Percentiles rank a stretch among this genome's conserved stretches.
Conservation (phyloP, 805 yeast genomes). For the Lachancea sp. region DNA sequence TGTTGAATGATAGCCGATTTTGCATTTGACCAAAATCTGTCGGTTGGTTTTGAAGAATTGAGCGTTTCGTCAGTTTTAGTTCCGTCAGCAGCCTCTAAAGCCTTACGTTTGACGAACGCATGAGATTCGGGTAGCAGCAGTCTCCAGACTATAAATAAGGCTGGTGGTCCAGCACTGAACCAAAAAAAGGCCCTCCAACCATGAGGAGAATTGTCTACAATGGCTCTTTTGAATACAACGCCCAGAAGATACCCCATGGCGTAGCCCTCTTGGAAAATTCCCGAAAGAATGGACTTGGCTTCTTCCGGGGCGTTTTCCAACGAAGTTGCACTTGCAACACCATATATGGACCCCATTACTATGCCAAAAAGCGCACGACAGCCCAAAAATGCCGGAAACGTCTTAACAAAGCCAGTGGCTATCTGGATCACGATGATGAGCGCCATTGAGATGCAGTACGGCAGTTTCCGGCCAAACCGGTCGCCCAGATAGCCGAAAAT, state of each 20-base stretch:
- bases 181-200: constrained; percentile 63
- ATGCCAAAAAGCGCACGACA: constrained; percentile 61
- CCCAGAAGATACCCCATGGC: constrained; percentile 63
- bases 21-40: constrained; percentile 32
- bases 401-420: constrained; percentile 60
- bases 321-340: constrained; percentile 59
- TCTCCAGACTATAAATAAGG: constrained; percentile 39
- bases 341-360: constrained; percentile 67
- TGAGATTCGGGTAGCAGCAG: constrained; percentile 45
- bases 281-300: constrained; percentile 57
- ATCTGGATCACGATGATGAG: constrained; percentile 52
- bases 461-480: constrained; percentile 60
- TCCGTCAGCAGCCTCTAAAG: constrained; percentile 21
- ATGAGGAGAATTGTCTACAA: constrained; percentile 45
- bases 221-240: constrained; percentile 58
- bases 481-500: constrained; percentile 59
- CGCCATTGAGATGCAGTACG: constrained; percentile 47
- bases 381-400: constrained; percentile 51
- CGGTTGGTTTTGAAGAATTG: constrained; percentile 24
- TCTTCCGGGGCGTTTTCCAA: constrained; percentile 55
- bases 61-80: constrained; percentile 20
- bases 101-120: constrained; percentile 39
- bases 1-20: constrained; percentile 37
- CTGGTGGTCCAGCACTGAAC: constrained; percentile 59
- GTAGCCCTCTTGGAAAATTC: constrained; percentile 76